These are phyloP conservation scores for Calonectria multiphialidica DNA, from an alignment of 2,329 filamentous ascomycete genomes.

Conservation along the genomic window DNA sequence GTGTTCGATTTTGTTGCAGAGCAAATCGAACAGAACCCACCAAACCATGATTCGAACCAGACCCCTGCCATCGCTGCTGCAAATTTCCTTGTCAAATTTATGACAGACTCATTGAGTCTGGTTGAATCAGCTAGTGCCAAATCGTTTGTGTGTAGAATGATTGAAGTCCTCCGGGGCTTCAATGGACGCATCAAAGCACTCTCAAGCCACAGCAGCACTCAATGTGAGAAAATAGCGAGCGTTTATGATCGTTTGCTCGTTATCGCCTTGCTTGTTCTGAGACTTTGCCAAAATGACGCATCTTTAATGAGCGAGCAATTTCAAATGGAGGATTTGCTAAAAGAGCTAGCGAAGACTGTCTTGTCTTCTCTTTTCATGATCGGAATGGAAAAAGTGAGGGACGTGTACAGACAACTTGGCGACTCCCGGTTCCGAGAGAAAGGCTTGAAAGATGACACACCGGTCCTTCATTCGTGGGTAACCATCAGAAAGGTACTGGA, in stretches of 20 bases:
- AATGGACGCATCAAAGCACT: slow-evolving; percentile 44
- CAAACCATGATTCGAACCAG: slow-evolving; percentile 21
- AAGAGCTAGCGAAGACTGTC: slow-evolving; percentile 52
- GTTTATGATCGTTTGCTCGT: slow-evolving; percentile 48
- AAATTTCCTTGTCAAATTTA: slow-evolving; percentile 62
- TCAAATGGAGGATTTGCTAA: slow-evolving; percentile 63
- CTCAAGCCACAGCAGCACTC: slow-evolving; percentile 18
- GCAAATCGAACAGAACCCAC: slow-evolving; percentile 46
- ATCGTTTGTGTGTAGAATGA: slow-evolving; percentile 57
- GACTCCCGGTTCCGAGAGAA: slow-evolving; percentile 58
- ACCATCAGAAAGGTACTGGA: slow-evolving; percentile 67
- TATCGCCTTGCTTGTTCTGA: slow-evolving; percentile 52
- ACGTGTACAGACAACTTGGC: slow-evolving; percentile 62
- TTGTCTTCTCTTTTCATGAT: slow-evolving; percentile 55
- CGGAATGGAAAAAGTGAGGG: slow-evolving; percentile 58
- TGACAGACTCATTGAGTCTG: slow-evolving; percentile 58
- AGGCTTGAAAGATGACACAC: slow-evolving; percentile 63
- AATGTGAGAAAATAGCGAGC: slow-evolving; percentile 31
- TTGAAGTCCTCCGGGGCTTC: slow-evolving; percentile 59
- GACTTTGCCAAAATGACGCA: slow-evolving; percentile 55
- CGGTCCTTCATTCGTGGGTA: slow-evolving; percentile 67
- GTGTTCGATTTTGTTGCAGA: slow-evolving; percentile 71
- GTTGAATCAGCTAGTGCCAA: slow-evolving; percentile 47
- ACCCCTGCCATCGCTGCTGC: slow-evolving; percentile 46
- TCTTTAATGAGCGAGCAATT: slow-evolving; percentile 51